Percentiles rank a stretch among this genome's conserved stretches.
phyloP scores from a whole-genome alignment of 2,329 filamentous ascomycete genomes.

The Diaporthe humulicola region DNA sequence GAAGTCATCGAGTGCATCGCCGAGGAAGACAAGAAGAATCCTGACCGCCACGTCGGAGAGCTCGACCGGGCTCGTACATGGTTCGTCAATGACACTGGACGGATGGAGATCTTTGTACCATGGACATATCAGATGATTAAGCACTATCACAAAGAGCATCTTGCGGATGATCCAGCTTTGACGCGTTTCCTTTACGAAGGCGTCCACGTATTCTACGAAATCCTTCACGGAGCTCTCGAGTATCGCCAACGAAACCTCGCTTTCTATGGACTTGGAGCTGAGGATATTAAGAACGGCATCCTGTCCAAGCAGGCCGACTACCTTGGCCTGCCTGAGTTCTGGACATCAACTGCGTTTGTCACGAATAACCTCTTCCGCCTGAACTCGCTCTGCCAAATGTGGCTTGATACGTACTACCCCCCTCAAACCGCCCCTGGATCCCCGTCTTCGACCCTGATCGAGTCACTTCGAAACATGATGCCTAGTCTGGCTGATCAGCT shows the following conservation, averaged over 20 bases:
- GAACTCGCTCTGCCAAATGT: constrained; percentile 68
- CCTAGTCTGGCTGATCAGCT: constrained; percentile 68
- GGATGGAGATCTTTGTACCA: constrained; percentile 80
- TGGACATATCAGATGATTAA: constrained; percentile 85
- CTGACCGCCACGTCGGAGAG: constrained; percentile 75
- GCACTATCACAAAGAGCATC: constrained; percentile 74
- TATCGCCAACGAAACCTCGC: constrained; percentile 80
- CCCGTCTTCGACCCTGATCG: constrained; percentile 57
- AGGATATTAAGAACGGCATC: constrained; percentile 75
- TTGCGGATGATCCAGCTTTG: constrained; percentile 67
- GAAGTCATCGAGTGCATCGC: constrained; percentile 83
- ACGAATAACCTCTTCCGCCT: constrained; percentile 73
- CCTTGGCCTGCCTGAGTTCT: constrained; percentile 80
- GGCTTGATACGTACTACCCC: constrained; percentile 63
- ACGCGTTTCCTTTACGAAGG: constrained; percentile 77
- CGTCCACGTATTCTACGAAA: constrained; percentile 73
- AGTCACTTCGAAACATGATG: constrained; percentile 61
- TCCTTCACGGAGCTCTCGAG: constrained; percentile 75
- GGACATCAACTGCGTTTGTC: constrained; percentile 80
- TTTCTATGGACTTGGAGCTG: constrained; percentile 79
- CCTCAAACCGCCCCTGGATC: constrained; percentile 40
- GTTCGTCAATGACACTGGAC: constrained; percentile 83
- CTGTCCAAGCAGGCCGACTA: constrained; percentile 68
- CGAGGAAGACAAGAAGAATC: constrained; percentile 79
- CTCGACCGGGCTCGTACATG: constrained; percentile 86